phyloP scores from a whole-genome alignment of 2,329 filamentous ascomycete species.

The Cercospora canescens region DNA sequence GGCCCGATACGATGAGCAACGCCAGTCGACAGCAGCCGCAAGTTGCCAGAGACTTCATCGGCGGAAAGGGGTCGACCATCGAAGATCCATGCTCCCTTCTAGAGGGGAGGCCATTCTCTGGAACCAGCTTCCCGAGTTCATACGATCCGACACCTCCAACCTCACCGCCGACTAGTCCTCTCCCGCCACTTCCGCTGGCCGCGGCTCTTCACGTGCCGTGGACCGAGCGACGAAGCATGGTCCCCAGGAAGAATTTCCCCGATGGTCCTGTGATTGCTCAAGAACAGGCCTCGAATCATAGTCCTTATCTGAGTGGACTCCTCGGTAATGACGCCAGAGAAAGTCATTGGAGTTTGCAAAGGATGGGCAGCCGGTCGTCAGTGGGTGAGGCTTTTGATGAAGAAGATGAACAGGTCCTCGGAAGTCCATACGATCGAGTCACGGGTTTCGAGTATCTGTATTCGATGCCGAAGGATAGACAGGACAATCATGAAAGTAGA shows the following conservation, averaged over 20 bases:
- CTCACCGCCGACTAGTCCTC: background rate
- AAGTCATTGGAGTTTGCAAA: constrained; percentile 2
- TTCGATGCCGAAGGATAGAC: background rate
- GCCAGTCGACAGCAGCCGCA: background rate
- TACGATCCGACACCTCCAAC: background rate
- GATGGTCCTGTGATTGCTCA: background rate
- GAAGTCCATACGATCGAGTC: background rate
- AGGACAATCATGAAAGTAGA: background rate
- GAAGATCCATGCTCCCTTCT: background rate
- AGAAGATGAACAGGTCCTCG: background rate
- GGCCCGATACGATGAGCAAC: background rate
- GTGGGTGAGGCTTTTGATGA: background rate
- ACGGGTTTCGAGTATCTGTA: background rate
- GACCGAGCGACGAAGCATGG: background rate
- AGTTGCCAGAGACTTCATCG: background rate
- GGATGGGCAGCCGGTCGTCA: background rate
- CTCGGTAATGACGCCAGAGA: background rate
- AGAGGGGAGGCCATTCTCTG: background rate
- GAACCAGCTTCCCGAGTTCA: background rate
- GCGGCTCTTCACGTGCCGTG: background rate
- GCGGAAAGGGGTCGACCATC: background rate
- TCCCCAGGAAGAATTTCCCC: background rate
- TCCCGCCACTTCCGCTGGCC: background rate
- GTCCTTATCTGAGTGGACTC: background rate
- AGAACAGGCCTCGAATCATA: background rate